A percentile compares a stretch with the other conserved stretches of the same genome.
phyloP scores from a whole-genome alignment of 306 rosid species.

The Castanopsis chinensis region DNA sequence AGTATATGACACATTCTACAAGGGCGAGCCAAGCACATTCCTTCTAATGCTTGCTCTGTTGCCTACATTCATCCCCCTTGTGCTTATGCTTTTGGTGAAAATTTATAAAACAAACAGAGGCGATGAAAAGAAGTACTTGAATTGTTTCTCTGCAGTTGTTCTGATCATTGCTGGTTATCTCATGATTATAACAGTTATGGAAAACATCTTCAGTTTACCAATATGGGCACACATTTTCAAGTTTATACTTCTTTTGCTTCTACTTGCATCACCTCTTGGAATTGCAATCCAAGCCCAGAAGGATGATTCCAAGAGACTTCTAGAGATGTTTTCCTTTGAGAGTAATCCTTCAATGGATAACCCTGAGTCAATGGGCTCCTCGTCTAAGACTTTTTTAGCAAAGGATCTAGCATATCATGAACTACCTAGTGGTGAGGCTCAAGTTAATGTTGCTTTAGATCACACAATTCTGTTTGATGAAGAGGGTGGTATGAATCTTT shows the following conservation, averaged over 20 bases:
- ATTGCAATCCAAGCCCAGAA: slow-evolving; percentile 56
- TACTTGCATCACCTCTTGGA: slow-evolving; percentile 59
- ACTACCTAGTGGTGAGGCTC: slow-evolving; percentile 44
- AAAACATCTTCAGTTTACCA: slow-evolving; percentile 45
- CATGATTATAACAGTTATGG: slow-evolving; percentile 54
- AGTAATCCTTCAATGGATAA: neutral
- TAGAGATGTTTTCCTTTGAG: slow-evolving; percentile 16
- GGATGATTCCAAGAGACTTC: slow-evolving; percentile 9
- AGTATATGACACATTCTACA: slow-evolving; percentile 49
- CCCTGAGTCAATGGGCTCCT: too few species aligned
- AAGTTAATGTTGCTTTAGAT: slow-evolving; percentile 22
- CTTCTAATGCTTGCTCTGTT: slow-evolving; percentile 67
- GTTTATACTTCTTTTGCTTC: slow-evolving; percentile 45
- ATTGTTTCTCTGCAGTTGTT: slow-evolving; percentile 54
- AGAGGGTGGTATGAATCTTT: slow-evolving; percentile 47
- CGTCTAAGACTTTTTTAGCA: neutral
- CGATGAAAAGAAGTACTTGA: slow-evolving; percentile 58
- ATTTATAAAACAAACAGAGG: slow-evolving; percentile 41
- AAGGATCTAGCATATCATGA: slow-evolving; percentile 43
- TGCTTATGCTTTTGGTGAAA: slow-evolving; percentile 59
- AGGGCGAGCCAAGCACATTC: slow-evolving; percentile 58
- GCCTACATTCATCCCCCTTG: slow-evolving; percentile 51
- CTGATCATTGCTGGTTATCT: slow-evolving; percentile 59
- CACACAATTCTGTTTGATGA: slow-evolving; percentile 23
- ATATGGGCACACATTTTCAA: slow-evolving; percentile 39